Base-by-base conservation (phyloP, 176 grass and related monocot genomes). In the Calamus simplicifolius region DNA sequence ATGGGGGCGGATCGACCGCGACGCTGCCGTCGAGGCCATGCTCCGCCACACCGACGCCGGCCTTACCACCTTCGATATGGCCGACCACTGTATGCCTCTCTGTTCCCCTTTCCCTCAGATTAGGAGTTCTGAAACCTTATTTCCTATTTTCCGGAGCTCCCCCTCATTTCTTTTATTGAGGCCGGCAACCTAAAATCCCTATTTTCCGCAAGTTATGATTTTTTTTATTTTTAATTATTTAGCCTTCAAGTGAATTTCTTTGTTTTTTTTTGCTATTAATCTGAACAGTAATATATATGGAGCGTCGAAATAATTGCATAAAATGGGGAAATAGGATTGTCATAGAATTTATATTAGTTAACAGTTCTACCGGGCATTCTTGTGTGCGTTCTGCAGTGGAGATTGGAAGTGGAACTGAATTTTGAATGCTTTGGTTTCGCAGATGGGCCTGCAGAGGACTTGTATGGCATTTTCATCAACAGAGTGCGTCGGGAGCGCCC, bases 51-150 rank as follows among this genome's bases (percentile, higher is more conserved):
- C 87, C 18, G 92, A 97, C 74, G 53, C 58, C 49, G 87, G 87
- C 3, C 87, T 97, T 72, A 66, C 92, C 72, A 97, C 92, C 52
- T 88, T 97, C 72, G 92, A 97, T 77, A 91, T 97, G 92, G 87
- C 92, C 4, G 87, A 91, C 21, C 86, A 88, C 75, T 96, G 92
- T 93, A 79, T 52, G 4, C 25, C 8, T 19, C 17, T 1, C 25
- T n/a, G n/a, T 23, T 18, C 26, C 16, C 55, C 6, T 29, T 14
- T 38, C 25, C 21, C 13, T 68, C 59, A 1, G 12, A 13, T 43
- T 43, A 13, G 10, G 3, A 43, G 35, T 13, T 43, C 8, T 43
- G 35, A 43, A 13, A 12, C 35, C 10, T 12, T 43, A 10, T 12
- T 10, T 43, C 35, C 35, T 43, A 43, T 12, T 43, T 43, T 12